Evolutionary conservation across 164 flowering plant species (phyloP).

Genomic region (Magnolia officinalis): DNA sequence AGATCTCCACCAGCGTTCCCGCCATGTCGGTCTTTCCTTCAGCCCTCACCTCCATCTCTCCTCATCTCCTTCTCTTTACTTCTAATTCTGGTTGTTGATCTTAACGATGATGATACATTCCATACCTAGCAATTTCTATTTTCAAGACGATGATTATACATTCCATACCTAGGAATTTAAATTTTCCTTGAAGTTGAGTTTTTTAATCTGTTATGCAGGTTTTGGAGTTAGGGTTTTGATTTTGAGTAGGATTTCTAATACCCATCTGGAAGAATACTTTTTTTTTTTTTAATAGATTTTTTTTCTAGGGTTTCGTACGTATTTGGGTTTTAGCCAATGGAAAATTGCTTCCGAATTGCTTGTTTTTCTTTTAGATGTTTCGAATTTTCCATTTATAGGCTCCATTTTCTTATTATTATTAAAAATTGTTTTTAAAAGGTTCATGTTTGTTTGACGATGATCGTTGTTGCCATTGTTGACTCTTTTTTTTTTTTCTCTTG

Average conservation of each 20-base stretch:
- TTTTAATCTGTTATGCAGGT: too few species aligned
- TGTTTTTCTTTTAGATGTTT: too few species aligned
- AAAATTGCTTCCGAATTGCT: too few species aligned
- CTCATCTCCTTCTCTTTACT: not conserved
- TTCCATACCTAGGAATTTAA: too few species aligned
- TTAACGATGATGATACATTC: not conserved
- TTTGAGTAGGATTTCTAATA: too few species aligned
- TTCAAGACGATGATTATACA: not conserved
- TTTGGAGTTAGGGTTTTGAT: too few species aligned
- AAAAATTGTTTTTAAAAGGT: not conserved
- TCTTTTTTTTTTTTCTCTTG: too few species aligned
- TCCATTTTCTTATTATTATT: not conserved
- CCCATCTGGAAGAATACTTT: not conserved
- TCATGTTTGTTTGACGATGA: too few species aligned
- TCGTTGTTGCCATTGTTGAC: too few species aligned
- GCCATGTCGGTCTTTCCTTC: conserved; percentile 41
- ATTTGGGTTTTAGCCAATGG: not conserved
- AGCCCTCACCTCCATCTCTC: not conserved
- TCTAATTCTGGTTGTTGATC: too few species aligned
- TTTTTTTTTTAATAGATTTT: not conserved
- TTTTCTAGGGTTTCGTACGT: not conserved
- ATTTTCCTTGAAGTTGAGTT: too few species aligned
- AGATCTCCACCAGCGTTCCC: conserved; percentile 88
- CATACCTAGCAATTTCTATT: not conserved
- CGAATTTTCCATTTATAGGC: too few species aligned